These are phyloP conservation scores for Buddleja alternifolia DNA, from an alignment of 257 asterid genomes.

Conservation along the genomic window DNA sequence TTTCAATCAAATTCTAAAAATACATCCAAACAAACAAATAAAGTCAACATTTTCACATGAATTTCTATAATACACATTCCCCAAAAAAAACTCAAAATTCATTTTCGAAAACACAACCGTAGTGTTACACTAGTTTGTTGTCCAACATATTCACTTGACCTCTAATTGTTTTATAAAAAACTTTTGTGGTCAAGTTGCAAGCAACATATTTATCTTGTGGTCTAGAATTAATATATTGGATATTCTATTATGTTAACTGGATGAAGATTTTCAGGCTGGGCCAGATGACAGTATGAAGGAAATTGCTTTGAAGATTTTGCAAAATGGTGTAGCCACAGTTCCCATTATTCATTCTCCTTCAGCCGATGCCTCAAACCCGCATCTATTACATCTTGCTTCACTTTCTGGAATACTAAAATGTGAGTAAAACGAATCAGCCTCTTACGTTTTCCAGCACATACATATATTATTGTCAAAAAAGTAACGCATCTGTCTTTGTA, in stretches of 20 bases:
- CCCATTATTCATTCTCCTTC: constrained; percentile 84
- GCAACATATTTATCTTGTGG: constrained; percentile 7
- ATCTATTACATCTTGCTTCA: constrained; percentile 84
- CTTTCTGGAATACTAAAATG: constrained; percentile 87
- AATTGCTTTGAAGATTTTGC: constrained; percentile 78
- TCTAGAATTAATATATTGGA: constrained; percentile 16
- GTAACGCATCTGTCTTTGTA: background rate
- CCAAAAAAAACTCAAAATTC: too few relatives aligned
- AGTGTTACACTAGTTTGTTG: background rate
- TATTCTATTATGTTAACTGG: constrained; percentile 29
- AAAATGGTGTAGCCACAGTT: constrained; percentile 76
- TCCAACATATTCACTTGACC: constrained; percentile 9
- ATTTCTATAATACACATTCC: too few relatives aligned
- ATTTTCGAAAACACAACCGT: too few relatives aligned
- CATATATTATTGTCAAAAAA: background rate
- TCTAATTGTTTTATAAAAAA: background rate
- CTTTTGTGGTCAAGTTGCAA: constrained; percentile 1
- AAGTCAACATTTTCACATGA: too few relatives aligned
- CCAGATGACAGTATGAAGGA: constrained; percentile 84
- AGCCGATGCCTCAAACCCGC: constrained; percentile 74
- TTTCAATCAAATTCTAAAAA: too few relatives aligned
- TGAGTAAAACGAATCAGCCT: constrained; percentile 30
- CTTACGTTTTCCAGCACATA: background rate
- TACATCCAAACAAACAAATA: too few relatives aligned
- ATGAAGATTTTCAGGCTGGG: constrained; percentile 65